Percentiles rank a stretch among this genome's conserved stretches.
Conservation (phyloP, 306 rosid species). For the Casuarina equisetifolia region DNA sequence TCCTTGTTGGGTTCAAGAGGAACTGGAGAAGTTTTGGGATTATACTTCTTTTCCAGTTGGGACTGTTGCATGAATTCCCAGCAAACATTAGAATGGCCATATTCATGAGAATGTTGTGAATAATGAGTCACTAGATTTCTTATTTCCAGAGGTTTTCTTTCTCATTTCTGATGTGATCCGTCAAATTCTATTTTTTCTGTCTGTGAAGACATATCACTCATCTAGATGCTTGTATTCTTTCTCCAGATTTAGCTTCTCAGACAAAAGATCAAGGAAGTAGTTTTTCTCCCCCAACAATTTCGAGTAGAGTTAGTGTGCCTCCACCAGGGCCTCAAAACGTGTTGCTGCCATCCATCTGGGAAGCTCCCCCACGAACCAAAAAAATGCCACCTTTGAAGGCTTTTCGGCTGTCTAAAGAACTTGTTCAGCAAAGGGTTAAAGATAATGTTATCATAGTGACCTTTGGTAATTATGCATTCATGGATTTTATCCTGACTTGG, state of each 20-base stretch:
- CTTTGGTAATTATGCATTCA: conserved; percentile 96
- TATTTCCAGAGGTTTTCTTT: background rate
- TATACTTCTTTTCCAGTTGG: background rate
- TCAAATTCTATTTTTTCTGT: background rate
- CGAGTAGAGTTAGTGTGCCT: conserved; percentile 27
- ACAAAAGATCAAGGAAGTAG: conserved; percentile 36
- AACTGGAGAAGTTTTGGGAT: conserved; percentile 1
- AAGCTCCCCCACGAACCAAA: conserved; percentile 45
- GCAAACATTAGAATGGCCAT: background rate
- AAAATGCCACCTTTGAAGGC: conserved; percentile 65
- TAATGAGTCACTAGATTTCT: background rate
- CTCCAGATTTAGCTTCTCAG: conserved; percentile 43
- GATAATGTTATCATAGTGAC: conserved; percentile 80
- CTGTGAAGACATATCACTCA: conserved; percentile 15
- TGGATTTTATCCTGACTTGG: conserved; percentile 94
- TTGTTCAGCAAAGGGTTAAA: conserved; percentile 75
- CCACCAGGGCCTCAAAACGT: conserved; percentile 29
- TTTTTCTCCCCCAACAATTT: conserved; percentile 35
- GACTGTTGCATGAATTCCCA: background rate
- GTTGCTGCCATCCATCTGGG: conserved; percentile 47
- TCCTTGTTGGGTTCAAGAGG: background rate
- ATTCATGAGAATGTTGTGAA: background rate
- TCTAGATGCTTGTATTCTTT: conserved; percentile 22
- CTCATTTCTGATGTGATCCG: background rate
- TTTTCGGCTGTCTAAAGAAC: conserved; percentile 66